These are phyloP conservation scores for Penicillium hordei DNA, from an alignment of 2,329 filamentous ascomycete species.

Conservation along the genomic window DNA sequence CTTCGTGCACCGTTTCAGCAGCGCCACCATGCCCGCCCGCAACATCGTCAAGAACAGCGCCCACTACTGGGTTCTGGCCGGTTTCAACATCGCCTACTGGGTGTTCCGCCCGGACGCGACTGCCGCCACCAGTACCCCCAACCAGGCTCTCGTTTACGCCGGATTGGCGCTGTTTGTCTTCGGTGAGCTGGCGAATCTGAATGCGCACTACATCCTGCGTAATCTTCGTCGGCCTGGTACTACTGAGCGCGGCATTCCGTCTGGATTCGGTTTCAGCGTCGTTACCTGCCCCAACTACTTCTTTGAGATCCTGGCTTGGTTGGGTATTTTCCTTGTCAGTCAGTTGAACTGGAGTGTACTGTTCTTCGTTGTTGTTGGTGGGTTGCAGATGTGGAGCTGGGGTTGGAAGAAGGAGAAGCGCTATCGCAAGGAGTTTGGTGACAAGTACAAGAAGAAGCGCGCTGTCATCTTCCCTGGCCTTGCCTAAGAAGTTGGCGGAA, in stretches of 20 bases:
- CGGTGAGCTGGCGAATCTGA: slow-evolving; percentile 77
- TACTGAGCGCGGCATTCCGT: slow-evolving; percentile 83
- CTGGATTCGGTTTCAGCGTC: slow-evolving; percentile 76
- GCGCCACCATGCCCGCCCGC: slow-evolving; percentile 83
- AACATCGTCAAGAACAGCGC: slow-evolving; percentile 95
- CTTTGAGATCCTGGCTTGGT: slow-evolving; percentile 86
- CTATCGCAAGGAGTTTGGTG: slow-evolving; percentile 86
- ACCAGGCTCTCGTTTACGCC: slow-evolving; percentile 59
- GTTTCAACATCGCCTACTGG: slow-evolving; percentile 77
- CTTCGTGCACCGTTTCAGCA: slow-evolving; percentile 92
- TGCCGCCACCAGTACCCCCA: slow-evolving; percentile 56
- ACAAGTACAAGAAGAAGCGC: slow-evolving; percentile 94
- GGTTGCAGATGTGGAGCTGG: slow-evolving; percentile 81
- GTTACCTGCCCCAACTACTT: slow-evolving; percentile 98
- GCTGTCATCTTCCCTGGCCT: slow-evolving; percentile 78
- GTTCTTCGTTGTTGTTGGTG: slow-evolving; percentile 72
- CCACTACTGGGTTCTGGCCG: slow-evolving; percentile 89
- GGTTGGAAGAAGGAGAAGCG: slow-evolving; percentile 87
- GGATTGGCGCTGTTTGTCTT: slow-evolving; percentile 72
- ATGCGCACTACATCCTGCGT: slow-evolving; percentile 76
- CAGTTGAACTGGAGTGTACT: slow-evolving; percentile 72
- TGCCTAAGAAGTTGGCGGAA: slow-evolving; percentile 50
- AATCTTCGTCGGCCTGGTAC: slow-evolving; percentile 74
- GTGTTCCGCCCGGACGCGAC: slow-evolving; percentile 75
- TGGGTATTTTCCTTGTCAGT: slow-evolving; percentile 75